Percentiles rank a stretch among this genome's conserved stretches.
Evolutionary conservation across 306 rosid genomes (phyloP).

Genomic region (Dryas octopetala): DNA sequence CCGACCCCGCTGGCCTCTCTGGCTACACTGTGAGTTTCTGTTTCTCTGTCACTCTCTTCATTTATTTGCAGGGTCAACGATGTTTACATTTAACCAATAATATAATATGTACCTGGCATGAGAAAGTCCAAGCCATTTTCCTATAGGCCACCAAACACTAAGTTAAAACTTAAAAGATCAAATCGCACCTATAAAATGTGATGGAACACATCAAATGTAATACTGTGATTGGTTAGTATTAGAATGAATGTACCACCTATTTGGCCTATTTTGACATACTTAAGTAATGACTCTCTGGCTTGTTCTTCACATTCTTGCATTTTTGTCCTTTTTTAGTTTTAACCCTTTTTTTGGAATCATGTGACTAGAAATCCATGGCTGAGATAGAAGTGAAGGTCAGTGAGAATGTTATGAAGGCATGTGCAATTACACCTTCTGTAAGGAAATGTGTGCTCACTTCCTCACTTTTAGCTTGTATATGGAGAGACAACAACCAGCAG

Average conservation of each 20-base stretch:
- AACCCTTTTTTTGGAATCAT: not conserved
- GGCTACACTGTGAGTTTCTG: conserved; percentile 70
- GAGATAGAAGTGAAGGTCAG: conserved; percentile 68
- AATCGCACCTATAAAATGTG: too few species aligned
- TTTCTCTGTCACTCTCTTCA: not conserved
- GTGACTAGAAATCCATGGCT: conserved; percentile 71
- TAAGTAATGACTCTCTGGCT: not conserved
- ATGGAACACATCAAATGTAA: too few species aligned
- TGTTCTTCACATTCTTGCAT: not conserved
- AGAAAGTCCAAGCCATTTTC: too few species aligned
- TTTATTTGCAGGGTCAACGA: not conserved
- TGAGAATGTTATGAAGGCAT: conserved; percentile 86
- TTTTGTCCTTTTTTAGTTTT: not conserved
- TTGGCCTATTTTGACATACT: too few species aligned
- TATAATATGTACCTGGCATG: too few species aligned
- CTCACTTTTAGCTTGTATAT: conserved; percentile 74
- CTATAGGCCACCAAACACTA: too few species aligned
- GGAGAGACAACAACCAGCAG: conserved; percentile 44
- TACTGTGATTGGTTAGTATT: too few species aligned
- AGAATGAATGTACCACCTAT: too few species aligned
- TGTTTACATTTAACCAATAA: not conserved
- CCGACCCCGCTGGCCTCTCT: conserved; percentile 86
- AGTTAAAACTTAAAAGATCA: too few species aligned
- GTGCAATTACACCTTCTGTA: conserved; percentile 61
- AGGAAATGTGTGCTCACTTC: conserved; percentile 83